phyloP scores from a whole-genome alignment of 805 yeast genomes.

The Lachancea lanzarotensis region DNA sequence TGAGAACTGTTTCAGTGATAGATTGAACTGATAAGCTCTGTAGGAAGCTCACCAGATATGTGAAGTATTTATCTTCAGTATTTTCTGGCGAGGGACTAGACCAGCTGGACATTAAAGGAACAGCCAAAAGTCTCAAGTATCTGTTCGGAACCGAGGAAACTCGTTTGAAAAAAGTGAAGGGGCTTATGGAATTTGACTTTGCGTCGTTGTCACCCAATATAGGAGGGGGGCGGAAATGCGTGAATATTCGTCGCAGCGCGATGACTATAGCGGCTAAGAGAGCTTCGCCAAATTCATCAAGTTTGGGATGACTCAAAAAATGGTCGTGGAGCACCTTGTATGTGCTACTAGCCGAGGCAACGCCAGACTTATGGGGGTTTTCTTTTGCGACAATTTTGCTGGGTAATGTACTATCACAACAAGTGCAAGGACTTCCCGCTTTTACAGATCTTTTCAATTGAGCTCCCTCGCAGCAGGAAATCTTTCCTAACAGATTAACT shows the following conservation, averaged over 20 bases:
- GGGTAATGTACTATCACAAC: conserved; percentile 19
- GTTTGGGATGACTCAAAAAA: conserved; percentile 21
- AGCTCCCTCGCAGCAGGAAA: conserved; percentile 20
- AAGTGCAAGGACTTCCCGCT: conserved; percentile 14
- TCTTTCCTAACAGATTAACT: conserved; percentile 17
- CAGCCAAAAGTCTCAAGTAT: conserved; percentile 48
- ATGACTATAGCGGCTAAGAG: conserved; percentile 40
- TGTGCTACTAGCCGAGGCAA: conserved; percentile 15
- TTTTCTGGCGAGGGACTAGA: conserved; percentile 35
- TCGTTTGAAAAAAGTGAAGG: conserved; percentile 37
- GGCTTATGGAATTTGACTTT: conserved; percentile 10
- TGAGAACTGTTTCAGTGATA: conserved; percentile 52
- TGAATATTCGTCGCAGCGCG: conserved; percentile 43
- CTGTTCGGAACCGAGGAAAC: conserved; percentile 41
- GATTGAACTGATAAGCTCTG: conserved; percentile 34
- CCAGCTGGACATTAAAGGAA: conserved; percentile 49
- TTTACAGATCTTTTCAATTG: not conserved
- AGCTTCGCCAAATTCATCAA: conserved; percentile 22
- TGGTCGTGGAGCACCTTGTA: conserved; percentile 25
- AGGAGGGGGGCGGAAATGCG: conserved; percentile 47
- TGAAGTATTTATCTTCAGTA: conserved; percentile 39
- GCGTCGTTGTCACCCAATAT: conserved; percentile 11
- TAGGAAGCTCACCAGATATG: conserved; percentile 37
- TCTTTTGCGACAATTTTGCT: conserved; percentile 15
- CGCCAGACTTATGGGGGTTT: conserved; percentile 28